A percentile compares a stretch with the other conserved stretches of the same genome.
phyloP scores from a whole-genome alignment of 2,329 filamentous ascomycete genomes.

The Colletotrichum eremochloae region DNA sequence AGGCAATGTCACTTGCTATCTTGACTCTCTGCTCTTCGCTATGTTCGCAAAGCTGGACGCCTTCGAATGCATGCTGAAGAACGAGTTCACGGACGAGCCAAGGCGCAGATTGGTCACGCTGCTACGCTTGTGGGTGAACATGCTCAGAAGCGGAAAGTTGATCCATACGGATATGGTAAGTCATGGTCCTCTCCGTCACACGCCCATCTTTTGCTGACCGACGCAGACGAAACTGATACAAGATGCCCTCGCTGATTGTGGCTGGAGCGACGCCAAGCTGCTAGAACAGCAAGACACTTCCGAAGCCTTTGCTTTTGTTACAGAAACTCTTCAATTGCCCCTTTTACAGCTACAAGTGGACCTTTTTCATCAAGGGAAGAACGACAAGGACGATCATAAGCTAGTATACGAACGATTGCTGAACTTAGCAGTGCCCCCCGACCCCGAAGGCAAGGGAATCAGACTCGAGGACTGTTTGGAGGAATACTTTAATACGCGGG shows the following conservation, averaged over 20 bases:
- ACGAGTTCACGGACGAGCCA: constrained; percentile 78
- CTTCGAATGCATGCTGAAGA: constrained; percentile 93
- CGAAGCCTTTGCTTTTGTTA: constrained; percentile 95
- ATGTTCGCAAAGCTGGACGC: constrained; percentile 94
- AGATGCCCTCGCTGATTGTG: constrained; percentile 84
- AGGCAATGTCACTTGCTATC: constrained; percentile 90
- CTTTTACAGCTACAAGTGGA: constrained; percentile 93
- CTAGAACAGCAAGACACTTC: constrained; percentile 94
- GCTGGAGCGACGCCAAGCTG: constrained; percentile 84
- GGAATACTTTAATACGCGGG: constrained; percentile 92
- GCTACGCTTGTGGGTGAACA: constrained; percentile 91
- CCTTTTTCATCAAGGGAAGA: constrained; percentile 91
- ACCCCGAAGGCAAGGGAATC: constrained; percentile 77
- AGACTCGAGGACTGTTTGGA: constrained; percentile 93
- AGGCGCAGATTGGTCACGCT: constrained; percentile 81
- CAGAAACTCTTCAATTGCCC: constrained; percentile 87
- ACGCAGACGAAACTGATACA: constrained; percentile 84
- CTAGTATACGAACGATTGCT: constrained; percentile 92
- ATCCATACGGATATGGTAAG: constrained; percentile 87
- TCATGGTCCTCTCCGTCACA: constrained; percentile 13
- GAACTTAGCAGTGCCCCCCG: constrained; percentile 89
- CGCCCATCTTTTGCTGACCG: constrained; percentile 45
- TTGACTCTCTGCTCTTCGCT: constrained; percentile 91
- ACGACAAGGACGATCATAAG: constrained; percentile 90
- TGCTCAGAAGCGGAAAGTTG: constrained; percentile 86